These are phyloP conservation scores for Sistotremastrum suecicum DNA, from an alignment of 768 basidiomycete species.

Conservation along the genomic window DNA sequence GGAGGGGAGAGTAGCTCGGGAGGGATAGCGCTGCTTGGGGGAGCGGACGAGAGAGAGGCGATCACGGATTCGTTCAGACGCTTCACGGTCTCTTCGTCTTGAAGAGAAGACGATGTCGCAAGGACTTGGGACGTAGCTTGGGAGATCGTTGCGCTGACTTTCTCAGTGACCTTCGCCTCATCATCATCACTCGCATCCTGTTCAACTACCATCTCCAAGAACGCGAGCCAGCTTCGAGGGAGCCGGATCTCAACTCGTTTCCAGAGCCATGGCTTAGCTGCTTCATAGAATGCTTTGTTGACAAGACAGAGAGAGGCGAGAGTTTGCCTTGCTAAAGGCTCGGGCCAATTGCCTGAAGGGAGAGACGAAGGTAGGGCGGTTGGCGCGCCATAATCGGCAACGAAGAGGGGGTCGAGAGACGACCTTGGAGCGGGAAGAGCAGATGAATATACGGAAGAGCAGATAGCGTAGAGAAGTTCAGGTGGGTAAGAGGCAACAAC, in stretches of 20 bases:
- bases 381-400: constrained; percentile 29
- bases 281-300: constrained; percentile 63
- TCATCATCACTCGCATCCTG: constrained; percentile 40
- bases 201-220: constrained; percentile 68
- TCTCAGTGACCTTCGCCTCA: constrained; percentile 41
- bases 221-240: constrained; percentile 71
- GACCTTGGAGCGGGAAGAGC: constrained; percentile 33
- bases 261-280: constrained; percentile 86
- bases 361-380: constrained; percentile 59
- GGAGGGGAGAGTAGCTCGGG: constrained; percentile 66
- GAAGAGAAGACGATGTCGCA: constrained; percentile 26
- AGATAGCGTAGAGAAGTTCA: constrained; percentile 61
- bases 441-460: constrained; percentile 53
- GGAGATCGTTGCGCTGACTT: constrained; percentile 54
- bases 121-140: constrained; percentile 52
- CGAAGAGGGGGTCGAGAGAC: constrained; percentile 60
- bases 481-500: constrained; percentile 40
- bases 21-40: constrained; percentile 58
- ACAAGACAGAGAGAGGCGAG: constrained; percentile 63
- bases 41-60: constrained; percentile 29
- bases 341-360: constrained; percentile 58
- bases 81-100: constrained; percentile 28
- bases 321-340: constrained; percentile 47
- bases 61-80: constrained; percentile 49
- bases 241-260: constrained; percentile 69